These are phyloP conservation scores for Scleroderma bovista DNA, from an alignment of 768 basidiomycete genomes.

Conservation along the genomic window DNA sequence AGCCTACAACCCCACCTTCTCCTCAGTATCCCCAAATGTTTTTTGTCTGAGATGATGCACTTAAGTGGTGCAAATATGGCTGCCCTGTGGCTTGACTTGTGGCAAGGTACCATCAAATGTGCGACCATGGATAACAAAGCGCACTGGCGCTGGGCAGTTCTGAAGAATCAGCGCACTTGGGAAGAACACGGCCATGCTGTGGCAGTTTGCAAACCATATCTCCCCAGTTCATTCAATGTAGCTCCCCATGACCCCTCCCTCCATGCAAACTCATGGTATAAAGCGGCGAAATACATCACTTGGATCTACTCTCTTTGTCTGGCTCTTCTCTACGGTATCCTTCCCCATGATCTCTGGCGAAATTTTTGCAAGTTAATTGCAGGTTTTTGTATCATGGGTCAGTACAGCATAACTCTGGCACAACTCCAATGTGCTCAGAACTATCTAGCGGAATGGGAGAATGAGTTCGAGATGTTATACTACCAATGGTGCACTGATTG, in stretches of 20 bases:
- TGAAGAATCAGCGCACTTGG: background rate
- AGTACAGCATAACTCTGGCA: background rate
- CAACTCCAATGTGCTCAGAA: background rate
- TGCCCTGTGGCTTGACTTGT: constrained; percentile 10
- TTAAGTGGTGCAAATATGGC: constrained; percentile 23
- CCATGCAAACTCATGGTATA: background rate
- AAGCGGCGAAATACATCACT: background rate
- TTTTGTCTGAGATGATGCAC: constrained; percentile 40
- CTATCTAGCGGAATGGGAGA: constrained; percentile 17
- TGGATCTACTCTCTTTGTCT: constrained; percentile 1
- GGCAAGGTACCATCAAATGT: constrained; percentile 6
- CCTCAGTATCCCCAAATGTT: constrained; percentile 29
- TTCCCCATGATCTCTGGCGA: background rate
- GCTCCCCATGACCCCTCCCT: constrained; percentile 14
- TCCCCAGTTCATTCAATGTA: constrained; percentile 14
- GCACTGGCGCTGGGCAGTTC: background rate
- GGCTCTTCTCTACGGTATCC: background rate
- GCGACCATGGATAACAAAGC: background rate
- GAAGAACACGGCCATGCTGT: constrained; percentile 3
- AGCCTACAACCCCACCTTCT: constrained; percentile 20
- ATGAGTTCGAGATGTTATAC: constrained; percentile 26
- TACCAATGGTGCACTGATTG: constrained; percentile 14
- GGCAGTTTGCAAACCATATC: constrained; percentile 9
- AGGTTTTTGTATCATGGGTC: background rate
- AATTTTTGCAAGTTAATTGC: background rate